Conservation (phyloP, 805 yeast genomes). For the Metschnikowia similis region DNA sequence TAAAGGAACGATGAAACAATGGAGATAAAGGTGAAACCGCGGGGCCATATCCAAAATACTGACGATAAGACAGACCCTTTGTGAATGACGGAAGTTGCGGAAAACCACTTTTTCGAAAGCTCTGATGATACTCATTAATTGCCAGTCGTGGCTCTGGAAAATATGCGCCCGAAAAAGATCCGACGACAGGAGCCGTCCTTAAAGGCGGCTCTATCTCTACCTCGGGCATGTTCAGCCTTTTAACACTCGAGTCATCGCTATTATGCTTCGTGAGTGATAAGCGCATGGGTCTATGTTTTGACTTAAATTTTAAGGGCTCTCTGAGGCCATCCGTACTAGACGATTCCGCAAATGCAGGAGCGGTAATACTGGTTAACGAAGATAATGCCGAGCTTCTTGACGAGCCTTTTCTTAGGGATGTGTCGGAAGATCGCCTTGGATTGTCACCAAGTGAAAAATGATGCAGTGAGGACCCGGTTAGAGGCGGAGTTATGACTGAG, state of each 20-base stretch:
- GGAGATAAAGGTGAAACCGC: constrained; percentile 38
- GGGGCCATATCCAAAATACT: constrained; percentile 11
- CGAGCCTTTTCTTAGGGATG: neutral
- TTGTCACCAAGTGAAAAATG: neutral
- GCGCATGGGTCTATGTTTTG: constrained; percentile 39
- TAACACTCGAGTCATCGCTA: constrained; percentile 3
- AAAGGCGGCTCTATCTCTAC: constrained; percentile 11
- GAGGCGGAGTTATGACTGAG: neutral
- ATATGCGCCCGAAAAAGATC: constrained; percentile 10
- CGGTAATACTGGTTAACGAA: neutral
- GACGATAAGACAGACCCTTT: constrained; percentile 1
- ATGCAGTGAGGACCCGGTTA: constrained; percentile 1
- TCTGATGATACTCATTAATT: neutral
- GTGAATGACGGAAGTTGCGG: neutral
- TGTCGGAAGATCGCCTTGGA: neutral
- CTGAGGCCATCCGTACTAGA: constrained; percentile 6
- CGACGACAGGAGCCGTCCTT: constrained; percentile 24
- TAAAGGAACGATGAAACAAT: constrained; percentile 35
- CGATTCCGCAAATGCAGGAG: constrained; percentile 7
- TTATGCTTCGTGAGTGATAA: constrained; percentile 28
- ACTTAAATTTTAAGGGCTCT: constrained; percentile 26
- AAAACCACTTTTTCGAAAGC: neutral
- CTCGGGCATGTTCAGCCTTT: neutral
- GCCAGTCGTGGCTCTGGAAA: constrained; percentile 16
- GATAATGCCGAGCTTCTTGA: constrained; percentile 1